Base-by-base conservation (phyloP, 2,329 filamentous ascomycete species). In the Aspergillus brunneoviolaceus region DNA sequence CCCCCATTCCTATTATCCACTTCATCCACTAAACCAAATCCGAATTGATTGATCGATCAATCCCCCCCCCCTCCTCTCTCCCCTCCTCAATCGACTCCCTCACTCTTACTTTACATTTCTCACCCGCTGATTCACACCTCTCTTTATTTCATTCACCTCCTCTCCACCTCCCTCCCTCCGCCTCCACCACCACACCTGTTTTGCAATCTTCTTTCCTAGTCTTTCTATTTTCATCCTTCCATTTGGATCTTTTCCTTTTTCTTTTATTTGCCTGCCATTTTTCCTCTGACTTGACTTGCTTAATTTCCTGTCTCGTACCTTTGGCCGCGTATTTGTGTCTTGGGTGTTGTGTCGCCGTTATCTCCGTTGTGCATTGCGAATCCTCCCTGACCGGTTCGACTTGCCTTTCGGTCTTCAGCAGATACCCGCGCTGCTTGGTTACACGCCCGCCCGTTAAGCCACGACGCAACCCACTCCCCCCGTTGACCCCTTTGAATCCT, bases 251-350 rank as follows among this genome's bases (percentile, higher is more conserved):
- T 27, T 54, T 53, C 25, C 56, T 47, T 51, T 50, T 27, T 54
- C 51, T 21, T 52, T 47, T 51, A 10, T 51, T 62, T 39, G 33
- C 49, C 39, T 62, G 42, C 55, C 52, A 49, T 45, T 7, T 23
- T 51, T 3, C 51, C 35, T 51, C 29, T 58, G 39, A 9, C 50
- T 42, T 57, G 19, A 56, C 14, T 42, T 29, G 25, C 35, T 52
- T 53, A 7, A 55, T 58, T 33, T 35, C 14, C 21, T 51, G 50
- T 50, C 19, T 21, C 52, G 25, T 12, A 27, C 29, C 19, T 25
- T 57, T 49, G 27, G 25, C n/a, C 11, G 39, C 19, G 39, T 51
- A 7, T 51, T 47, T 16, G 25, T 16, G 25, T 47, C 33, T 52
- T 58, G 50, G 42, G 48, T 59, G 31, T 52, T 60, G 19, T 58